Evolutionary conservation across 1,284 basidiomycete species (phyloP), one percentile per base, ranked within the genome.

Genomic region (Cutaneotrichosporon sp.): DNA sequence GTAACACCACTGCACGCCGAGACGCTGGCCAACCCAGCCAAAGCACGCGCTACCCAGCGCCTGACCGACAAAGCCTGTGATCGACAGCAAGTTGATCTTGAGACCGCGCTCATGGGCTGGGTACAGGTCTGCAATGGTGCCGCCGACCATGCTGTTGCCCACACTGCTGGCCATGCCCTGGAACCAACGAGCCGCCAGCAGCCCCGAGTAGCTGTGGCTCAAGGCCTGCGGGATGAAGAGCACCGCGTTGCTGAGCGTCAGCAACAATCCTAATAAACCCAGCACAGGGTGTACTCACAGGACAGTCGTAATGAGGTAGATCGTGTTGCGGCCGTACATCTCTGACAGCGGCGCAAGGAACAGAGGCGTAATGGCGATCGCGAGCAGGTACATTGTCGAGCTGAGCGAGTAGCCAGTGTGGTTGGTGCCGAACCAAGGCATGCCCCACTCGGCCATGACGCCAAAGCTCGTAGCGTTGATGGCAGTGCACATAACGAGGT

Each of bases 71-170:
- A 75, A 78, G 45, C 77, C 73, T 9, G 68, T 53, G 1, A 76
- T 51, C 10, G 69, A 60, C 55, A 77, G 78, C 4, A 74, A 54
- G 40, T 69, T 70, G 77, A 79, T 78, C 1, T 74, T 68, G 3
- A 64, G 54, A 1, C 78, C 77, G n/a, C 77, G 60, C 17, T 66
- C 57, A 8, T 54, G 60, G 45, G 72, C 70, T 18, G 52, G 65
- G 58, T 66, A 76, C 17, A 73, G 54, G 60, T 75, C 74, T 15
- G 73, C 73, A 8, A 77, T 66, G 1, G 70, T 69, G 8, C 74
- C 74, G 13, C 72, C 70, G 4, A 72, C 71, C 61, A 73, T 68
- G 8, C 65, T 64, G 43, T 70, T 70, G 12, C 65, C 69, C 5
- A 72, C 69, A 4, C 62, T 64, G 10, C 51, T 54, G 4, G 58